Evolutionary conservation across 345 rosid genomes (phyloP).

Genomic region (Cardamine chenopodiifolia): DNA sequence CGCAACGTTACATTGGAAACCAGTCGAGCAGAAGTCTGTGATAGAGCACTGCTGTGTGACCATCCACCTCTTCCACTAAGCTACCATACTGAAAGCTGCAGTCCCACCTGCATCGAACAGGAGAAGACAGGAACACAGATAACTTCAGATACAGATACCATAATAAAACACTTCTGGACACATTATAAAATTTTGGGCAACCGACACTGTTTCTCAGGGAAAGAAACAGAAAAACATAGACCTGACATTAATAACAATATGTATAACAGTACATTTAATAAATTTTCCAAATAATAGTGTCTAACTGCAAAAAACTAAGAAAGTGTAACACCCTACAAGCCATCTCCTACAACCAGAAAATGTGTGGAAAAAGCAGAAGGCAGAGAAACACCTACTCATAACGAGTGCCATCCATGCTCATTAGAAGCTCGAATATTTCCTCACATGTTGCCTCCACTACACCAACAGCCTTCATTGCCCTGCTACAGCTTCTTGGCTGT

Average conservation of each 20-base stretch:
- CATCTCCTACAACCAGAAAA: conserved; percentile 11
- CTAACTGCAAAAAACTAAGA: conserved; percentile 10
- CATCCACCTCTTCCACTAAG: conserved; percentile 99
- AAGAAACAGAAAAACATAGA: conserved; percentile 17
- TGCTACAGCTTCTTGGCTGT: conserved; percentile 99
- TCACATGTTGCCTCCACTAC: conserved; percentile 98
- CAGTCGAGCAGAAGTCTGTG: conserved; percentile 96
- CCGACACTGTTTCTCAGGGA: neutral
- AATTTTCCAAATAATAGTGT: neutral
- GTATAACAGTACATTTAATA: neutral
- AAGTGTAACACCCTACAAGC: conserved; percentile 11
- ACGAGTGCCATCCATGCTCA: conserved; percentile 99
- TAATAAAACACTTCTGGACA: conserved; percentile 12
- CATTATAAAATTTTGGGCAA: neutral
- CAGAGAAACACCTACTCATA: conserved; percentile 81
- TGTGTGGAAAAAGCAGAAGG: neutral
- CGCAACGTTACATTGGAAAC: conserved; percentile 75
- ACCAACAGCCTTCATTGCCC: conserved; percentile 99
- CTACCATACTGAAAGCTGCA: conserved; percentile 94
- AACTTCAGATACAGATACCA: conserved; percentile 18
- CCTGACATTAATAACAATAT: neutral
- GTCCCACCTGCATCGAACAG: conserved; percentile 81
- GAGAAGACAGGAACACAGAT: conserved; percentile 13
- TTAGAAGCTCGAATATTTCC: conserved; percentile 93
- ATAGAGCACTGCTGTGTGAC: conserved; percentile 96